Percentiles rank a stretch among this genome's conserved stretches.
Evolutionary conservation across 2,329 filamentous ascomycete species (phyloP).

Genomic region (Colletotrichum abscissum): DNA sequence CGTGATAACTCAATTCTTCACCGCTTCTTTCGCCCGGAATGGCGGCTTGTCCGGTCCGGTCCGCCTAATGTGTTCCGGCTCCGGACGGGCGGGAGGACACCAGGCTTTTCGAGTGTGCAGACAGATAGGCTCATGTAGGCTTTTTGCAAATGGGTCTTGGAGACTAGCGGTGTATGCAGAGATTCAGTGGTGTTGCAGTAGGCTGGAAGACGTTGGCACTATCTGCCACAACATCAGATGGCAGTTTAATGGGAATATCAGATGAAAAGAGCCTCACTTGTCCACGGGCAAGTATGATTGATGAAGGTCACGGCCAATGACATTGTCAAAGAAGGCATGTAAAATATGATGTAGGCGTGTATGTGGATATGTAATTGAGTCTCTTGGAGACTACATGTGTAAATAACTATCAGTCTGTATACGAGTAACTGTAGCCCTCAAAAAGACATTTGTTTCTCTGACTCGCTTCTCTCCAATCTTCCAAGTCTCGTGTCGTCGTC

Average conservation of each 20-base stretch:
- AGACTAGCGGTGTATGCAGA: slow-evolving; percentile 11
- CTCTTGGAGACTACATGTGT: slow-evolving; percentile 10
- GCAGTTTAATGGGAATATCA: neutral
- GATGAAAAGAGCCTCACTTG: neutral
- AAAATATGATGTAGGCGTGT: neutral
- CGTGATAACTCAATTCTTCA: slow-evolving; percentile 1
- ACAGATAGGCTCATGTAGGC: neutral
- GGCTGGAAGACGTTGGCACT: too few species aligned
- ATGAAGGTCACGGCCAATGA: neutral
- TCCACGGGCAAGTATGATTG: neutral
- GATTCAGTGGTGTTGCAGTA: neutral
- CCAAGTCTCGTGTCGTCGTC: slow-evolving; percentile 12
- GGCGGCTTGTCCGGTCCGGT: slow-evolving; percentile 20
- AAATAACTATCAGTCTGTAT: slow-evolving; percentile 9
- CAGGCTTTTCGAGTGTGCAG: neutral
- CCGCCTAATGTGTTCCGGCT: slow-evolving; percentile 13
- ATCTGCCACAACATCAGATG: neutral
- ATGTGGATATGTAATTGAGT: neutral
- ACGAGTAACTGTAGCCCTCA: slow-evolving; percentile 12
- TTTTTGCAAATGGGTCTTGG: neutral
- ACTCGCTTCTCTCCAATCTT: neutral
- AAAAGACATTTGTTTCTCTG: neutral
- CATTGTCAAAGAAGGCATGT: neutral
- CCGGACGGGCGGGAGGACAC: neutral
- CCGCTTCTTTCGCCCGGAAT: slow-evolving; percentile 26